Base-by-base conservation (phyloP, 495 filamentous ascomycete species). In the Podospora pseudopauciseta region DNA sequence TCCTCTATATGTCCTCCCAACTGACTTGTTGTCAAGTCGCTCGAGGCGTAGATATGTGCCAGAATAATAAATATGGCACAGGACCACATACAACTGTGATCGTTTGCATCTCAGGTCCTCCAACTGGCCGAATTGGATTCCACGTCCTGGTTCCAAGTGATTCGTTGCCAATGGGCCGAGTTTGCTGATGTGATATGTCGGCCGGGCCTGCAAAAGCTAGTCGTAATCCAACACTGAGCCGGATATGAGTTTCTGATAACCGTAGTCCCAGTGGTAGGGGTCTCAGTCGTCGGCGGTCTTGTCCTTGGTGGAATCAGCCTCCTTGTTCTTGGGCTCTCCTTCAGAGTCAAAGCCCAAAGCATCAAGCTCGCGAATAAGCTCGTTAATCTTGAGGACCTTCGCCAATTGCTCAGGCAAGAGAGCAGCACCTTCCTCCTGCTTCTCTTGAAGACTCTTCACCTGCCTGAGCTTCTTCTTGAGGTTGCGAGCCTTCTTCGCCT, bases 401-500 rank as follows among this genome's bases (percentile, higher is more conserved):
- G 93, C 94, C 64, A 98, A 89, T 81, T 99, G 96, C 79, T 99
- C 96, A 0, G 96, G 96, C 16, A 97, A 81, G 69, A 99, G 78
- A 0, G 84, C 81, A 69, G 90, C 89, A 27, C 95, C 96, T 53
- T 88, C 86, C 26, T 97, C 91, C 79, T 97, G 96, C 83, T 97
- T 97, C 72, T 88, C 90, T 73, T 91, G 90, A 56, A 99, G 81
- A 1, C 98, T 95, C 70, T 90, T 90, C 2, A 95, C 95, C 76
- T 98, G 96, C 67, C 91, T 87, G 53, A 99, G 85, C 76, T 98
- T 99, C 82, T 99, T 99, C 80, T 90, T 91, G n/a, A 99, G 80
- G 65, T 91, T 94, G 67, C 93, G 89, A 3, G 89, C 95, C 74
- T 96, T 92, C 84, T 96, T 98, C 77, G 97, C 92, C 71, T 87